A percentile compares a stretch with the other conserved stretches of the same genome.
phyloP scores from a whole-genome alignment of 306 rosid species.

The Ziziphus jujuba region DNA sequence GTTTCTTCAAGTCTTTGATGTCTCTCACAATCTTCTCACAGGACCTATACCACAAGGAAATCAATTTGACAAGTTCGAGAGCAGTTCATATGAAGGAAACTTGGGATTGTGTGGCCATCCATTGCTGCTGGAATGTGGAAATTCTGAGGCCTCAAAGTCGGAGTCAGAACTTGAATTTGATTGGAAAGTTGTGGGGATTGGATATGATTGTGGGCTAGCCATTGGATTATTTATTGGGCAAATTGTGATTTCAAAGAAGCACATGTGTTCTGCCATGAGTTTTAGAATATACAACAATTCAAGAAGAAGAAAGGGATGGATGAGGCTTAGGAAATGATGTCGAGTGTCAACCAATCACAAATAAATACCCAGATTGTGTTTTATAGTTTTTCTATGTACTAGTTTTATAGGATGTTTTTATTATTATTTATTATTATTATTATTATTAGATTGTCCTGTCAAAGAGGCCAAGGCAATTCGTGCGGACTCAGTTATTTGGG shows the following conservation, averaged over 20 bases:
- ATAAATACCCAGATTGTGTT: no score
- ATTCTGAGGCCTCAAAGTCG: not conserved
- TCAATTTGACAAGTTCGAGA: not conserved
- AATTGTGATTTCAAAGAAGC: not conserved
- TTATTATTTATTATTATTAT: no score
- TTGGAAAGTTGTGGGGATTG: not conserved
- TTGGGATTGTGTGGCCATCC: slow-evolving; percentile 2
- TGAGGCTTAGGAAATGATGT: no score
- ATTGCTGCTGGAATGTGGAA: not conserved
- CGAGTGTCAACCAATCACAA: no score
- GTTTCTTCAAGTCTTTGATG: not conserved
- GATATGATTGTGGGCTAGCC: not conserved
- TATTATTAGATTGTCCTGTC: no score
- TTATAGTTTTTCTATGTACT: no score
- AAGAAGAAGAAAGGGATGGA: not conserved
- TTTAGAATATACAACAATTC: not conserved
- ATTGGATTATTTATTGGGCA: slow-evolving; percentile 14
- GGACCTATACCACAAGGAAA: not conserved
- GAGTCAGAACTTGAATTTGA: not conserved
- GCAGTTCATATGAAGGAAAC: slow-evolving; percentile 4
- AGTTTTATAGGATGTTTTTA: no score
- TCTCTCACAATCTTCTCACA: not conserved
- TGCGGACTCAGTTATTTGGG: no score
- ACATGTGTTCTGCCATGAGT: slow-evolving; percentile 1
- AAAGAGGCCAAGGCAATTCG: no score